phyloP scores from a whole-genome alignment of 176 grass and related monocot species.

The Aegilops tauschii region DNA sequence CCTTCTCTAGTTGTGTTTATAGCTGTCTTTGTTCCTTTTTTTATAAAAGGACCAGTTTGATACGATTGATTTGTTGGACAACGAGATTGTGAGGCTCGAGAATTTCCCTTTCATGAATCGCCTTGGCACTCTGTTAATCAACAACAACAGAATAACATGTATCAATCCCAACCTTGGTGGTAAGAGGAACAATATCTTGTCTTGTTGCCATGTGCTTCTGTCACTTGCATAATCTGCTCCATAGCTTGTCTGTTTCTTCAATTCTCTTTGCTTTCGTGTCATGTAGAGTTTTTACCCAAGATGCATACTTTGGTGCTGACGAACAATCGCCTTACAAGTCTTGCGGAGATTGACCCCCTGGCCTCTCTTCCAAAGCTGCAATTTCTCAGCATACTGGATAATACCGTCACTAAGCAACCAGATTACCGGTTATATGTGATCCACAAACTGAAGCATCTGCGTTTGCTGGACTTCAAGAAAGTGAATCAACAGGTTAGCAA shows the following conservation, averaged over 20 bases:
- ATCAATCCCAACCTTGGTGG: conserved; percentile 97
- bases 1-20: conserved; percentile 16
- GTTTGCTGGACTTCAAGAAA: conserved; percentile 87
- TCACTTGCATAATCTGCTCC: background rate
- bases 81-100: background rate
- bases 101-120: conserved; percentile 69
- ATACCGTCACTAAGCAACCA: conserved; percentile 88
- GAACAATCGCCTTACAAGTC: conserved; percentile 85
- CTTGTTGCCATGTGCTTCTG: background rate
- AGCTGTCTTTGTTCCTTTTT: background rate
- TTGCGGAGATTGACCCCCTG: conserved; percentile 88
- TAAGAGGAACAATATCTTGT: conserved; percentile 24
- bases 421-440: conserved; percentile 95
- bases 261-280: background rate
- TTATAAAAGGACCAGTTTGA: conserved; percentile 89
- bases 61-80: conserved; percentile 83
- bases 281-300: conserved; percentile 85
- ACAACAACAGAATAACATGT: conserved; percentile 93
- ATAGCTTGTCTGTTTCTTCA: background rate
- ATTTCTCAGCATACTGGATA: conserved; percentile 93
- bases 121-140: conserved; percentile 88
- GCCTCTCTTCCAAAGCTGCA: conserved; percentile 84
- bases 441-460: conserved; percentile 84
- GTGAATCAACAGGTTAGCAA: conserved; percentile 90
- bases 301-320: conserved; percentile 88